These are phyloP conservation scores for Sapria himalayana DNA, from an alignment of 345 rosid genomes.

Conservation along the genomic window DNA sequence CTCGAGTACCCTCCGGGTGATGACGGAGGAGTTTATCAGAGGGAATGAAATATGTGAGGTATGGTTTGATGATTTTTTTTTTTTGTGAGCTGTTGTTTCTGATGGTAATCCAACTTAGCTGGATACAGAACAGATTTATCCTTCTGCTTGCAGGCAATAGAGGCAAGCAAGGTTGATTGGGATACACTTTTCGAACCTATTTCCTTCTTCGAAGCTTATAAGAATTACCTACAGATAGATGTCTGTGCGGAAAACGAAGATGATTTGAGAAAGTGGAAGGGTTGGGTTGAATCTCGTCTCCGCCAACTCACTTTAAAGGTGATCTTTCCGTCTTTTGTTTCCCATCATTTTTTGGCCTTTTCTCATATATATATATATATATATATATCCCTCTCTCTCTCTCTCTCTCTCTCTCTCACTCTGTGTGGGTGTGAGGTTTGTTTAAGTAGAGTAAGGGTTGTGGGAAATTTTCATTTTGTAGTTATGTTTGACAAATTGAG, in stretches of 20 bases:
- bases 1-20: conserved; percentile 61
- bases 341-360: background rate
- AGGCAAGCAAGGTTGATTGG: conserved; percentile 62
- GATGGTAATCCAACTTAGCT: no score
- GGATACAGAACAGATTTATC: no score
- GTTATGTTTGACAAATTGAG: no score
- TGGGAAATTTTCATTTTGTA: no score
- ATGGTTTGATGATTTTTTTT: conserved; percentile 10
- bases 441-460: background rate
- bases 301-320: conserved; percentile 91
- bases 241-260: conserved; percentile 62
- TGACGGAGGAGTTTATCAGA: conserved; percentile 86
- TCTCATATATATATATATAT: background rate
- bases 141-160: conserved; percentile 57
- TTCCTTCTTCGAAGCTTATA: conserved; percentile 86
- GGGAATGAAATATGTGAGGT: conserved; percentile 93
- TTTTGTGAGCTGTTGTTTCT: background rate
- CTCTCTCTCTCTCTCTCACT: background rate
- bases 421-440: background rate
- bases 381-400: background rate
- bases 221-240: conserved; percentile 73
- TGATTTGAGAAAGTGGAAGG: conserved; percentile 87
- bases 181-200: conserved; percentile 66
- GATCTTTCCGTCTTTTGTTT: background rate
- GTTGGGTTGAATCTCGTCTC: conserved; percentile 98